Conservation (phyloP, 306 rosid species). For the Castanea sativa region DNA sequence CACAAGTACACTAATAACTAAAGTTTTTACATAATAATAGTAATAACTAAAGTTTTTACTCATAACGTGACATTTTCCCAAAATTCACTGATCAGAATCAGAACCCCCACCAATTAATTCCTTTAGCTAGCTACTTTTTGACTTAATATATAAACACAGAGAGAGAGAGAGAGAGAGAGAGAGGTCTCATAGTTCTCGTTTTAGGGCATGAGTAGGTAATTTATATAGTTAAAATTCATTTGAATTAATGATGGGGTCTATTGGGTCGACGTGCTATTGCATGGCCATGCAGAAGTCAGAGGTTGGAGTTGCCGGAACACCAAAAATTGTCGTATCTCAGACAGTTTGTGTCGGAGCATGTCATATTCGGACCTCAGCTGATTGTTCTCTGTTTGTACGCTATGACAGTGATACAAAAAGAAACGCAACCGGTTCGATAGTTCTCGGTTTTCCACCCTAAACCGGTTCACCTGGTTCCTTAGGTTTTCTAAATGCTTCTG, state of each 20-base stretch:
- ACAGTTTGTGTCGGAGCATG: conserved; percentile 49
- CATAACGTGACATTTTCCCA: conserved; percentile 24
- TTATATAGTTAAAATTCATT: conserved; percentile 27
- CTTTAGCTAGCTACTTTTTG: conserved; percentile 38
- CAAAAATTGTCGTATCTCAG: conserved; percentile 47
- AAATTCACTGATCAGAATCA: conserved; percentile 22
- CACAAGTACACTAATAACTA: conserved; percentile 15
- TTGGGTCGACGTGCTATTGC: conserved; percentile 37
- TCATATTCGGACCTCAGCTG: conserved; percentile 54
- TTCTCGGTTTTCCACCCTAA: conserved; percentile 65
- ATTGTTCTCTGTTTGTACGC: conserved; percentile 50
- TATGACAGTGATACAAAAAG: conserved; percentile 32
- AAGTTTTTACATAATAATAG: neutral
- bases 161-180: conserved; percentile 5
- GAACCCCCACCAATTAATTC: conserved; percentile 29
- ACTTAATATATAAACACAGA: neutral
- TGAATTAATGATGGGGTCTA: conserved; percentile 35
- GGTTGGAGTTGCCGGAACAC: conserved; percentile 52
- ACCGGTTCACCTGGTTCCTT: conserved; percentile 68
- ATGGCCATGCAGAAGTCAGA: conserved; percentile 55
- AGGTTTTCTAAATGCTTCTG: conserved; percentile 81
- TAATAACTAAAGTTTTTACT: conserved; percentile 5
- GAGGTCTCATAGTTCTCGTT: conserved; percentile 19
- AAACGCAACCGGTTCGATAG: conserved; percentile 54
- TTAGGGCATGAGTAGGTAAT: conserved; percentile 23